These are phyloP conservation scores for Castanea mollissima DNA, from an alignment of 306 rosid species.

Conservation along the genomic window DNA sequence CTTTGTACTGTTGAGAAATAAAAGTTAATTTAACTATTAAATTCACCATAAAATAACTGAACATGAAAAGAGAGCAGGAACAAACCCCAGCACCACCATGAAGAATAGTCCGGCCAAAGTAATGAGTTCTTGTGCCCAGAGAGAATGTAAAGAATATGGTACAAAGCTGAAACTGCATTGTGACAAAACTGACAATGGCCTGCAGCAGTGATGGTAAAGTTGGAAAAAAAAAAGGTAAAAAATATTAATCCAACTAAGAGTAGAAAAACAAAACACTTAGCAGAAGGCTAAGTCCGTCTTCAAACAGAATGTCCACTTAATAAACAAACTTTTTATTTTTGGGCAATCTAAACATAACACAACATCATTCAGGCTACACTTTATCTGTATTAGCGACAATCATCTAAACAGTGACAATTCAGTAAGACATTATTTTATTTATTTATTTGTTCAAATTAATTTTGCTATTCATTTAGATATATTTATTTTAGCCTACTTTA, in stretches of 20 bases:
- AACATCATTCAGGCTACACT: neutral
- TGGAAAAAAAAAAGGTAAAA: neutral
- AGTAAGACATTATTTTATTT: neutral
- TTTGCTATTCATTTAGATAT: too few relatives aligned
- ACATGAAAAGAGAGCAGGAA: constrained; percentile 13
- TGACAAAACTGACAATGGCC: constrained; percentile 83
- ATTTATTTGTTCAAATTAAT: neutral
- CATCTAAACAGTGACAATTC: neutral
- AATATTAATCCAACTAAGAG: neutral
- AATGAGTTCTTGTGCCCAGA: constrained; percentile 87
- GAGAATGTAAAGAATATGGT: constrained; percentile 91
- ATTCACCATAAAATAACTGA: neutral
- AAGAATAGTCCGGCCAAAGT: constrained; percentile 94
- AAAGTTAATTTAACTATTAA: constrained; percentile 8
- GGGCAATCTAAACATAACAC: neutral
- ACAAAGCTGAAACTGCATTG: constrained; percentile 96
- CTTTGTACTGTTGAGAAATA: constrained; percentile 73
- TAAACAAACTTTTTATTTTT: too few relatives aligned
- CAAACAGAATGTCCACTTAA: neutral
- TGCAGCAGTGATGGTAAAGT: constrained; percentile 41
- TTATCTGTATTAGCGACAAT: neutral
- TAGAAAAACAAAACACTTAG: neutral
- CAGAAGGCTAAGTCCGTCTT: neutral
- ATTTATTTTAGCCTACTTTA: neutral
- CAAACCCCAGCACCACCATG: constrained; percentile 99